Percentiles rank a stretch among this genome's conserved stretches.
Evolutionary conservation across 2,329 filamentous ascomycete genomes (phyloP).

Genomic region (Emergomyces pasteurianus): DNA sequence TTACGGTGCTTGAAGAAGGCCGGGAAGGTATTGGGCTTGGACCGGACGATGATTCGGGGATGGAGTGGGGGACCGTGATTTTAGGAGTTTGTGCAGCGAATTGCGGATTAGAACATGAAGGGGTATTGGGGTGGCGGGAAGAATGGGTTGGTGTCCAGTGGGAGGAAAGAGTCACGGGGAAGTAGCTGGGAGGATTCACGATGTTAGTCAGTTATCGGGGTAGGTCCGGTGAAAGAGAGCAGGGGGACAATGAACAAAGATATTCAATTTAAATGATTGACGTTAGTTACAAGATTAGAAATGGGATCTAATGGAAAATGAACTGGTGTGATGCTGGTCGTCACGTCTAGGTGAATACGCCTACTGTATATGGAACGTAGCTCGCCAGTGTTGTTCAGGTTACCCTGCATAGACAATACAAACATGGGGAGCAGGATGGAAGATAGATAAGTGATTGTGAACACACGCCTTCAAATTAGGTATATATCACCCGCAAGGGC

Average conservation of each 20-base stretch:
- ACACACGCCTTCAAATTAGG: background rate
- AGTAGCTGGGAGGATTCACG: constrained; percentile 2
- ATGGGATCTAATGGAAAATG: background rate
- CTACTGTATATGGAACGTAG: no score
- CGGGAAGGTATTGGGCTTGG: constrained; percentile 50
- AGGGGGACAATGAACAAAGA: background rate
- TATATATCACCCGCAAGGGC: background rate
- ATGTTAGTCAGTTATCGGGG: background rate
- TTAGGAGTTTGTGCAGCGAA: constrained; percentile 73
- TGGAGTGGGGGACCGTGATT: constrained; percentile 96
- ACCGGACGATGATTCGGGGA: constrained; percentile 54
- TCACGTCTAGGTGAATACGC: background rate
- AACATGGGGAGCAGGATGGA: background rate
- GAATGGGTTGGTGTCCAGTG: constrained; percentile 98
- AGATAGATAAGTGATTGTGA: background rate
- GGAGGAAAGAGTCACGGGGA: constrained; percentile 52
- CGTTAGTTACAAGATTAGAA: background rate
- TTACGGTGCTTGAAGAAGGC: constrained; percentile 69
- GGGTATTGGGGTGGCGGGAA: constrained; percentile 67
- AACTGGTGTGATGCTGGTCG: no score
- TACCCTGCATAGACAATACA: background rate
- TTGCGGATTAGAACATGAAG: constrained; percentile 53
- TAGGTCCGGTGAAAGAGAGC: no score
- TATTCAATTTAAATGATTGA: background rate
- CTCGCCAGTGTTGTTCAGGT: no score